A percentile compares a stretch with the other conserved stretches of the same genome.
phyloP scores from a whole-genome alignment of 441 rosid genomes.

The Pelargonium fulgidum region DNA sequence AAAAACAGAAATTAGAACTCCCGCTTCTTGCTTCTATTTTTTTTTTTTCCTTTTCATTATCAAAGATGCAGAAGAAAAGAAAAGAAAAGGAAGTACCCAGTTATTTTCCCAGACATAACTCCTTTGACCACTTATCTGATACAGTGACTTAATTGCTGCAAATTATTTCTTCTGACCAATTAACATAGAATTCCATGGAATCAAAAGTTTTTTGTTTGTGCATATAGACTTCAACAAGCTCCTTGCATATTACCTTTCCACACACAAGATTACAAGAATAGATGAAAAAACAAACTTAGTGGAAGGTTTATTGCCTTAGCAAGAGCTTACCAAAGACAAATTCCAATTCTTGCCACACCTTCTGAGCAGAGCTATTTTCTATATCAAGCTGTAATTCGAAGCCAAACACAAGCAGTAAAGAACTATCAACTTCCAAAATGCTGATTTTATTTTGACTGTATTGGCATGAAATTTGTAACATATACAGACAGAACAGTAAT shows the following conservation, averaged over 20 bases:
- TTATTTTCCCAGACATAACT: not conserved
- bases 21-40: too few relatives aligned
- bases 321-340: constrained; percentile 77
- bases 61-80: not conserved
- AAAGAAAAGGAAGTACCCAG: not conserved
- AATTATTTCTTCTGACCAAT: not conserved
- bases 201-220: not conserved
- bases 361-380: constrained; percentile 74
- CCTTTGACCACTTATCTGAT: not conserved
- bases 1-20: too few relatives aligned
- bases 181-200: not conserved
- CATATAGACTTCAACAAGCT: not conserved
- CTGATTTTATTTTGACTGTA: not conserved
- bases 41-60: not conserved
- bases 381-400: constrained; percentile 78
- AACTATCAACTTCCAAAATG: not conserved
- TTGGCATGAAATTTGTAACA: constrained; percentile 4
- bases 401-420: not conserved
- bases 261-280: constrained; percentile 1
- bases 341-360: constrained; percentile 79
- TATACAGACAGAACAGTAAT: constrained; percentile 3
- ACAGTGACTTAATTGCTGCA: not conserved
- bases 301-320: constrained; percentile 11
- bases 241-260: not conserved
- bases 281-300: constrained; percentile 8